Conservation (phyloP, 2,329 filamentous ascomycete species). For the Onygenales sp. region DNA sequence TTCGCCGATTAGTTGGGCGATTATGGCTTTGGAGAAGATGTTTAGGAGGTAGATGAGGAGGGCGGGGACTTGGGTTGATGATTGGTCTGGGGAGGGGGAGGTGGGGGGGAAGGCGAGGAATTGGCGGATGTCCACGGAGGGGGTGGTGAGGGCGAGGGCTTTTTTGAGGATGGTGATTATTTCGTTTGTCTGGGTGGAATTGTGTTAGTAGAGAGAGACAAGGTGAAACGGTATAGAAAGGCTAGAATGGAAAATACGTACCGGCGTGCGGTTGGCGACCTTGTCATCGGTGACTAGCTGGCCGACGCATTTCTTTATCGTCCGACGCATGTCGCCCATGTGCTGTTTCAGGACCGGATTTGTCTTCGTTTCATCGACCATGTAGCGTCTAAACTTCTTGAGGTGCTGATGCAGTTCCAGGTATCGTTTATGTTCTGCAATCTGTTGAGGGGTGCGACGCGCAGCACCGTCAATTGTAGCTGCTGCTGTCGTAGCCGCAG, state of each 20-base stretch:
- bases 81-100: conserved; percentile 28
- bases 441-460: conserved; percentile 25
- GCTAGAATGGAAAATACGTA: conserved; percentile 26
- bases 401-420: conserved; percentile 56
- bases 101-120: conserved; percentile 41
- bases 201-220: conserved; percentile 8
- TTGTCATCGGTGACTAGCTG: conserved; percentile 58
- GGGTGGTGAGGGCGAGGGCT: conserved; percentile 44
- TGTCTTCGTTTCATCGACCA: conserved; percentile 46
- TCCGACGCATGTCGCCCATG: conserved; percentile 62
- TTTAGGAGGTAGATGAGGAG: conserved; percentile 68
- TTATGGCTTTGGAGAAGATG: conserved; percentile 62
- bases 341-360: conserved; percentile 52
- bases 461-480: conserved; percentile 17
- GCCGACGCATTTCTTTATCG: conserved; percentile 62
- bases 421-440: conserved; percentile 40
- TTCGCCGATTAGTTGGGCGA: conserved; percentile 61
- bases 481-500: not conserved
- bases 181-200: conserved; percentile 31
- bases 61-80: conserved; percentile 44
- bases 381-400: conserved; percentile 48
- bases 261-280: conserved; percentile 50
- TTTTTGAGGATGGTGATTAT: conserved; percentile 47
- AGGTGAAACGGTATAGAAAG: not conserved
- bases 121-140: conserved; percentile 46